Evolutionary conservation across 371 early-diverging fungal genomes (phyloP).

Genomic region (Mortierella sp.): DNA sequence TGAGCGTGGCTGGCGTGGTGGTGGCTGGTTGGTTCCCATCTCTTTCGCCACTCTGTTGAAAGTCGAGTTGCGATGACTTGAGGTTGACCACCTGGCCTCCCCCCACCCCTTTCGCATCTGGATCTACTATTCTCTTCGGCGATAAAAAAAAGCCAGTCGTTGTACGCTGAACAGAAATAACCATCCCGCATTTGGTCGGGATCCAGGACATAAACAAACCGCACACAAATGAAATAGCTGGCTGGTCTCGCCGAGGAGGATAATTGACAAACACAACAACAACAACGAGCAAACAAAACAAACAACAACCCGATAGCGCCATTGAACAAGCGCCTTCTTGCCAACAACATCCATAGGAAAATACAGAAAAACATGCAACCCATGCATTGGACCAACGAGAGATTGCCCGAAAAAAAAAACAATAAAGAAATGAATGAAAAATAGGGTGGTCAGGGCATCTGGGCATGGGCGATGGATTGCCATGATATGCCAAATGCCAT

Average conservation of each 20-base stretch:
- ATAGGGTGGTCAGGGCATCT: conserved; percentile 1
- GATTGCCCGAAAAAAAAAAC: not conserved
- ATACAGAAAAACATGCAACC: not conserved
- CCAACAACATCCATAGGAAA: not conserved
- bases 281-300: not conserved
- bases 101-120: not conserved
- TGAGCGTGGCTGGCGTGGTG: no score
- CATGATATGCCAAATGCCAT: not conserved
- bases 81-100: conserved; percentile 3
- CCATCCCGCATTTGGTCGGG: conserved; percentile 7
- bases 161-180: not conserved
- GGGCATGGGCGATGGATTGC: not conserved
- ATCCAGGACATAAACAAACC: not conserved
- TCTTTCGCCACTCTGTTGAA: not conserved
- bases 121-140: not conserved
- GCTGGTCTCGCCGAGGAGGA: not conserved
- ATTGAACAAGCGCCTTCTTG: not conserved
- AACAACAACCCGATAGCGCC: not conserved
- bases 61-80: no score
- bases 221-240: not conserved
- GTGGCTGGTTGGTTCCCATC: not conserved
- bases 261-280: not conserved
- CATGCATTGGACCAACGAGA: not conserved
- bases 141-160: not conserved
- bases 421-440: not conserved